Conservation (phyloP, 2,329 filamentous ascomycete species). For the Pestalotiopsis sp. region DNA sequence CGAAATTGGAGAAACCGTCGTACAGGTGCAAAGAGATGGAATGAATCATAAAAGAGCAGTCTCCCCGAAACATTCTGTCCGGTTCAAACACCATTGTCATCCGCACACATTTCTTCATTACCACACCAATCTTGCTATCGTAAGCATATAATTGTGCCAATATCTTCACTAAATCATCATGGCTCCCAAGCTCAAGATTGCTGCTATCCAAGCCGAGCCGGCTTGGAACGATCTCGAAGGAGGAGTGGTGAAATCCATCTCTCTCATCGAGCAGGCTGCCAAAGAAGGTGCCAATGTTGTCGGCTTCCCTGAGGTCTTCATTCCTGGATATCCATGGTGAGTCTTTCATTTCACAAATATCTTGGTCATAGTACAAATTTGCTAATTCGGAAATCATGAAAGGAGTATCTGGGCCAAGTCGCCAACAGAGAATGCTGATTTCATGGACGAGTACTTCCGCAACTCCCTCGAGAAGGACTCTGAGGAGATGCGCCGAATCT, state of each 20-base stretch:
- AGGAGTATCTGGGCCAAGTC: slow-evolving; percentile 39
- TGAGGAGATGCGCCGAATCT: slow-evolving; percentile 44
- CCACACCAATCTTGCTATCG: neutral
- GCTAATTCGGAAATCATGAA: slow-evolving; percentile 20
- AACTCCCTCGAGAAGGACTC: slow-evolving; percentile 37
- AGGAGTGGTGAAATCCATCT: slow-evolving; percentile 57
- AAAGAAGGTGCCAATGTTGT: slow-evolving; percentile 51
- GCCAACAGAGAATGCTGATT: slow-evolving; percentile 40
- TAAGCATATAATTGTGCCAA: neutral
- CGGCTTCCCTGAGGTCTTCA: slow-evolving; percentile 55
- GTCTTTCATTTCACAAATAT: neutral
- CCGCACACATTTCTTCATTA: neutral
- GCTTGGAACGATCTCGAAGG: slow-evolving; percentile 60
- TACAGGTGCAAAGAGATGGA: neutral
- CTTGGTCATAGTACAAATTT: neutral
- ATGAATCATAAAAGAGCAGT: neutral
- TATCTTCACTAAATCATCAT: neutral
- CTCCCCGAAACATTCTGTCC: neutral
- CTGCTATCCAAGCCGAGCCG: slow-evolving; percentile 59
- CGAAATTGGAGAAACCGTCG: neutral
- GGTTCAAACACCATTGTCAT: neutral
- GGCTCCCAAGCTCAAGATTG: neutral
- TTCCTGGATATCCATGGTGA: slow-evolving; percentile 50
- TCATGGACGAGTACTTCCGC: slow-evolving; percentile 35
- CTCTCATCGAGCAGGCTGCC: slow-evolving; percentile 57